Evolutionary conservation across 495 filamentous ascomycete species (phyloP).

Genomic region (Evernia prunastri): DNA sequence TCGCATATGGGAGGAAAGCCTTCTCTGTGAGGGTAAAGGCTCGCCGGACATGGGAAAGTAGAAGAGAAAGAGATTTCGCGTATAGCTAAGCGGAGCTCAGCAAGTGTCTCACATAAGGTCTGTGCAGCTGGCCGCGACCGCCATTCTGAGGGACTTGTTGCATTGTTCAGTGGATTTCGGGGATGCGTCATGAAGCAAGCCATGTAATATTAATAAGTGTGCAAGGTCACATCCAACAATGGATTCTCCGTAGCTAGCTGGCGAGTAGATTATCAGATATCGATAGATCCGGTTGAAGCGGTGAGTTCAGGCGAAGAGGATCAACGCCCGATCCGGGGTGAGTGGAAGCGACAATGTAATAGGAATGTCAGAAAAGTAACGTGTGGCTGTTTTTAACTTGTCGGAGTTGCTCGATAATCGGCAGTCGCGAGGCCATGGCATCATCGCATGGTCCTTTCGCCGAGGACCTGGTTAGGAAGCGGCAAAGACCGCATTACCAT

Average conservation of each 20-base stretch:
- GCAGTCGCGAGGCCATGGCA: not conserved
- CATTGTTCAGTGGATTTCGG: not conserved
- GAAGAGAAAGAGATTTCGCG: not conserved
- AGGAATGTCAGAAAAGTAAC: not conserved
- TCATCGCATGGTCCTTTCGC: not conserved
- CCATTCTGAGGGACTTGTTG: not conserved
- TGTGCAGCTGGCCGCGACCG: not conserved
- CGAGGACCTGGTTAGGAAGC: conserved; percentile 7
- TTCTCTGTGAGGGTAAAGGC: not conserved
- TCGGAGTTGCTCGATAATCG: not conserved
- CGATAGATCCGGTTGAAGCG: not conserved
- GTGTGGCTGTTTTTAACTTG: not conserved
- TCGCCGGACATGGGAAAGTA: not conserved
- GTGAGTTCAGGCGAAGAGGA: not conserved
- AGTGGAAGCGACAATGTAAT: not conserved
- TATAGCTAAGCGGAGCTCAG: not conserved
- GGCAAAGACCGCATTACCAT: not conserved
- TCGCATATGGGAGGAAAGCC: not conserved
- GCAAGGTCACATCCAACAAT: not conserved
- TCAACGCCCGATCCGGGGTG: not conserved
- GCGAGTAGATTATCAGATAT: not conserved
- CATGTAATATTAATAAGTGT: not conserved
- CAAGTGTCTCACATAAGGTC: not conserved
- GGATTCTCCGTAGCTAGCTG: no score
- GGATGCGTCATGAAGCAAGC: not conserved